These are phyloP conservation scores for Exserohilum turcica DNA, from an alignment of 2,329 filamentous ascomycete genomes.

Conservation along the genomic window DNA sequence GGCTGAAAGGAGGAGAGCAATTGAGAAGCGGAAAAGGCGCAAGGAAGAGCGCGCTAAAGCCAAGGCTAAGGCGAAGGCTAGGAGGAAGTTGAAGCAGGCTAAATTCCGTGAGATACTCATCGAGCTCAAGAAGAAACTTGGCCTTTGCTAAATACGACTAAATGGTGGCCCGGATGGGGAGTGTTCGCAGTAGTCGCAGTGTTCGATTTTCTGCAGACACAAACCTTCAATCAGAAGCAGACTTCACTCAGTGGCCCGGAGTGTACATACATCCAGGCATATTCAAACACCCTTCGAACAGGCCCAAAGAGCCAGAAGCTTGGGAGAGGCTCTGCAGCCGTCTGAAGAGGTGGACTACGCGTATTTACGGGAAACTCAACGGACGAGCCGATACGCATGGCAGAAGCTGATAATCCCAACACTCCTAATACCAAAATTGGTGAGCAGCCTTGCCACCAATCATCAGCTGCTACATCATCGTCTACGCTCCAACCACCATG, in stretches of 20 bases:
- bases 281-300: slow-evolving; percentile 22
- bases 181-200: slow-evolving; percentile 6
- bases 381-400: slow-evolving; percentile 7
- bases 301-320: slow-evolving; percentile 19
- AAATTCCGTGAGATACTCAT: not conserved
- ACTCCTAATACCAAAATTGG: slow-evolving; percentile 7
- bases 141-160: not conserved
- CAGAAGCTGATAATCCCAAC: slow-evolving; percentile 9
- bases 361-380: slow-evolving; percentile 1
- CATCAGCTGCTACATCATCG: slow-evolving; percentile 15
- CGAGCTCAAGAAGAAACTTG: not conserved
- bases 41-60: not conserved
- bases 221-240: slow-evolving; percentile 7
- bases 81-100: not conserved
- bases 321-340: slow-evolving; percentile 28
- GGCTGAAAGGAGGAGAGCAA: not conserved
- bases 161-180: slow-evolving; percentile 1
- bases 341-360: slow-evolving; percentile 17
- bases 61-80: not conserved
- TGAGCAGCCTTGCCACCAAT: slow-evolving; percentile 7
- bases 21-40: slow-evolving; percentile 5
- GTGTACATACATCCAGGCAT: slow-evolving; percentile 32
- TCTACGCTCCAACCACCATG: slow-evolving; percentile 19
- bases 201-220: slow-evolving; percentile 7
- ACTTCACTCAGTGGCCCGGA: slow-evolving; percentile 29